Base-by-base conservation (phyloP, 169 alveolate species). In the Eimeria tenella region DNA sequence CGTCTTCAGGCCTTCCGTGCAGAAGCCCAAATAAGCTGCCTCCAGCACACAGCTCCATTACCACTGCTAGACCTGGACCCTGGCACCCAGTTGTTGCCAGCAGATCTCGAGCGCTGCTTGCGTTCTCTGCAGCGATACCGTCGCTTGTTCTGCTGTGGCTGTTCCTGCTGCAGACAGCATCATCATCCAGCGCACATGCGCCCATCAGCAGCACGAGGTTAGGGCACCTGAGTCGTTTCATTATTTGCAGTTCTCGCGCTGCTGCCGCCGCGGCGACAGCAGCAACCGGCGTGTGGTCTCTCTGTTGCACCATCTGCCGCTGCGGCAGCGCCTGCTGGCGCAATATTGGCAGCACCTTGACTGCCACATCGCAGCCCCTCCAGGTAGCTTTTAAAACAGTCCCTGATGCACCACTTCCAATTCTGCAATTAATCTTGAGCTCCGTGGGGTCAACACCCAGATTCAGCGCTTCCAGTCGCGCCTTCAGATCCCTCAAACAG, bases 21-120 rank as follows among this genome's bases (percentile, higher is more conserved):
- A 98, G 96, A 42, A 97, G 93, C 31, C 95, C 96, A 84, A 97
- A 97, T 70, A 97, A 92, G 56, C 97, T 96, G 13, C 99, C 98
- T 52, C 98, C 98, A 19, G 94, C 96, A 70, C 99, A 98, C 94
- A 93, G 96, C 93, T 97, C 99, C 63, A 98, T 96, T 4, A 97
- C 98, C 71, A 97, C 97, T n/a, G 95, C 79, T 75, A 96, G 81
- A 31, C 88, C 88, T 42, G 65, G 88, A n/a, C 88, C 88, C n/a
- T 62, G 56, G n/a, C 88, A 79, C 1, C 88, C 88, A 50, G 70
- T 79, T 19, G 88, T 68, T 79, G 71, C 88, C 55, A 79, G 88
- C 25, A 79, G 70, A n/a, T 79, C 88, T 42, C 25, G 23, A 19
- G 88, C 70, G 56, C 73, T 79, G 71, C 53, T 79, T 58, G 88